Percentiles rank a stretch among this genome's conserved stretches.
phyloP scores from a whole-genome alignment of 106 monocot species.

The Phalaenopsis equestris region DNA sequence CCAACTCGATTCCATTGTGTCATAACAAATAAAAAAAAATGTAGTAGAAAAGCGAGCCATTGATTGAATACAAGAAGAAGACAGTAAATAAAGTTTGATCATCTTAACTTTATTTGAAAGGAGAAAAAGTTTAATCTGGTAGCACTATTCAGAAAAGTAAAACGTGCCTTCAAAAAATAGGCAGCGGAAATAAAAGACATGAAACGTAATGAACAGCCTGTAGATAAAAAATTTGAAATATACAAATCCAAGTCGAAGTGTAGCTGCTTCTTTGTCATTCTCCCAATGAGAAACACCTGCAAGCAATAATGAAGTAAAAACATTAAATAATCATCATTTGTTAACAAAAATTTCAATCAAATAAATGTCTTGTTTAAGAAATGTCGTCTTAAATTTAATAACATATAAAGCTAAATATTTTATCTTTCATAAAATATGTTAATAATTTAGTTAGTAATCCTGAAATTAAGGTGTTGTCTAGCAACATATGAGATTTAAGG shows the following conservation, averaged over 20 bases:
- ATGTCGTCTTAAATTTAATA: neutral
- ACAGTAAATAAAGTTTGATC: neutral
- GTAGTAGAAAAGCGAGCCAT: neutral
- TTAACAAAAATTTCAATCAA: neutral
- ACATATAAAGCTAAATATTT: neutral
- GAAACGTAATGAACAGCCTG: neutral
- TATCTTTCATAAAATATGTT: too few species aligned
- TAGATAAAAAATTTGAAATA: constrained; percentile 2
- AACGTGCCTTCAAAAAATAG: neutral
- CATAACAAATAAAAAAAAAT: neutral
- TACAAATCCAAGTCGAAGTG: constrained; percentile 55
- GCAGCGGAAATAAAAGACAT: neutral
- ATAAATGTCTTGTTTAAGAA: neutral
- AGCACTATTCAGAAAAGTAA: neutral
- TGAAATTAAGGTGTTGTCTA: too few species aligned
- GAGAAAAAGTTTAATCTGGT: neutral
- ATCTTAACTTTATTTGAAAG: neutral
- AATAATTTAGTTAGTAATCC: too few species aligned
- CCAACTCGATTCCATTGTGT: neutral
- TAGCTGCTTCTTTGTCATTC: constrained; percentile 40
- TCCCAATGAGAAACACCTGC: constrained; percentile 40
- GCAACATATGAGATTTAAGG: too few species aligned
- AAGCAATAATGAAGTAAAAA: neutral
- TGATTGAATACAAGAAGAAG: neutral
- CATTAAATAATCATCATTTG: neutral